phyloP scores from a whole-genome alignment of 2,329 filamentous ascomycete genomes.

The Leptographium radiaticola region DNA sequence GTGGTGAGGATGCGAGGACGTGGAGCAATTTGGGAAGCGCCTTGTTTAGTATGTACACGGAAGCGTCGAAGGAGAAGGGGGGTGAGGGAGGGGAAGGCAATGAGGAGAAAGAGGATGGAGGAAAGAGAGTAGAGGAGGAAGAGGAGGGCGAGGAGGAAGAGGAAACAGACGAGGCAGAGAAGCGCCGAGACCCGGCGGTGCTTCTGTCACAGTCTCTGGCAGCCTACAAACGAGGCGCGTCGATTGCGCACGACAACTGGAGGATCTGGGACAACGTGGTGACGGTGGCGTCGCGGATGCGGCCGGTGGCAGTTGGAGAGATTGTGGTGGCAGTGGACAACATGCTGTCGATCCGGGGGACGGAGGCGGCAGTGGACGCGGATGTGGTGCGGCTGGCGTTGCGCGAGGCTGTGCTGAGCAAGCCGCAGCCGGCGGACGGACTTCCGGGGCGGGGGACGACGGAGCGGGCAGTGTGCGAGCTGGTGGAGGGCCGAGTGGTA shows the following conservation, averaged over 20 bases:
- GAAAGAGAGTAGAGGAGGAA: neutral
- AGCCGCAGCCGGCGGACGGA: conserved; percentile 19
- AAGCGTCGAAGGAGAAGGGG: conserved; percentile 27
- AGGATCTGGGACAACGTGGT: conserved; percentile 96
- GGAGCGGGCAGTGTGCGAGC: conserved; percentile 49
- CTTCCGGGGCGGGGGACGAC: conserved; percentile 43
- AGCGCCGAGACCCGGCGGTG: conserved; percentile 29
- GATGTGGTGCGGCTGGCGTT: conserved; percentile 61
- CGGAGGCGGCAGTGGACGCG: conserved; percentile 67
- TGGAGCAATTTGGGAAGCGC: conserved; percentile 93
- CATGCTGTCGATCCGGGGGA: conserved; percentile 63
- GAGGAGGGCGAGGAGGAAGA: conserved; percentile 10
- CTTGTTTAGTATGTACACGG: conserved; percentile 55
- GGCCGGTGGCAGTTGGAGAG: conserved; percentile 61
- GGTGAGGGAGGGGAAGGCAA: conserved; percentile 10
- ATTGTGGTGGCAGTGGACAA: conserved; percentile 62
- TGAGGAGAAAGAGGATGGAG: conserved; percentile 12
- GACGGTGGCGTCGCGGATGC: conserved; percentile 67
- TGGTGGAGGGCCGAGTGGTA: conserved; percentile 62
- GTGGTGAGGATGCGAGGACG: conserved; percentile 79
- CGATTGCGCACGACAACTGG: conserved; percentile 72
- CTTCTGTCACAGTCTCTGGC: conserved; percentile 62
- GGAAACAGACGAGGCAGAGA: conserved; percentile 15
- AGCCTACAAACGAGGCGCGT: conserved; percentile 78
- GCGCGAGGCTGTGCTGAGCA: conserved; percentile 48